Evolutionary conservation across 176 grass and related monocot species (phyloP), one percentile per base, ranked within the genome.

Genomic region (Leersia perrieri): DNA sequence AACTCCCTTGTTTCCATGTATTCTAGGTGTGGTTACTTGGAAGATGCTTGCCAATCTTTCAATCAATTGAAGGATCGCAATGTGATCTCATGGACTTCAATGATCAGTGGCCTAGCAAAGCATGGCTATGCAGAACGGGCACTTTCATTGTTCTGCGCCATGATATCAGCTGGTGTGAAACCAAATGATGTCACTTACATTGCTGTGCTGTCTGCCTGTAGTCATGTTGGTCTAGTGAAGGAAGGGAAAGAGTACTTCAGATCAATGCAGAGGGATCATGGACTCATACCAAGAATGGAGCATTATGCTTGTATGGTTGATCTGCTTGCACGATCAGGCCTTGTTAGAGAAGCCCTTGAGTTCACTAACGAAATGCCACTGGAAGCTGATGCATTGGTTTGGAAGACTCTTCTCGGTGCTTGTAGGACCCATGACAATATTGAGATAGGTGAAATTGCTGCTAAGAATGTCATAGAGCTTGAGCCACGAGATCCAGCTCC

Each of bases 1-100:
- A 93, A 95, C 62, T 95, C 92, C 20, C 86, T 98, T 89, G 86
- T 98, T 61, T 89, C 92, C 30, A 92, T 98, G 92, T 98, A 98
- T 67, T 94, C 90, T 51, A 98, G 90, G 69, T 94, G 95, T 42
- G 95, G 92, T 35, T 66, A 92, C 80, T 84, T 92, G 79, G 88
- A 91, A 8, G 86, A 98, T 75, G 88, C 92, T 63, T 87, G 83
- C 66, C 75, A 13, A 74, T 78, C 58, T 29, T 97, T 98, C 11
- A 33, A 75, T 36, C 90, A 94, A 76, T 91, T 91, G 86, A 62
- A 72, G 68, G 80, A 84, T 26, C 85, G 60, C 34, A 98, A 98
- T 77, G 87, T 98, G 62, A 92, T 98, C 63, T 94, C 92, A 27
- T 98, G 95, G 95, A 94, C 92, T 70, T 90, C 90, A 72, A 92